Evolutionary conservation across 2,329 filamentous ascomycete genomes (phyloP).

Genomic region (Penicillium sp.): DNA sequence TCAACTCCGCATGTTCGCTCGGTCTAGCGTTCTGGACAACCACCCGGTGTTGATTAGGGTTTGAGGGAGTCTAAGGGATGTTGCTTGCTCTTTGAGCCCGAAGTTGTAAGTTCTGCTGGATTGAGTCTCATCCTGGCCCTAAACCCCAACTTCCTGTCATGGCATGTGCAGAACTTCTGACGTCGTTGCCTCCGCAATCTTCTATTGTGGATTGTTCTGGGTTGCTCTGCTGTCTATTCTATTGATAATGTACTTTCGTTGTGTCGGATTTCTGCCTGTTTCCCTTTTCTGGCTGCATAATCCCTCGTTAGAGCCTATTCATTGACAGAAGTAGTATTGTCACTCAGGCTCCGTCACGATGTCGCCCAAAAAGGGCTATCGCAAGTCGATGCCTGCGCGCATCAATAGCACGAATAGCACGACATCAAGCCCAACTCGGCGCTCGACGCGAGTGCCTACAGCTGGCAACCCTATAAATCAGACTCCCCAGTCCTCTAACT

Average conservation of each 20-base stretch:
- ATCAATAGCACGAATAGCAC: conserved; percentile 10
- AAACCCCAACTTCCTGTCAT: conserved; percentile 15
- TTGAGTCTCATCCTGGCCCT: conserved; percentile 6
- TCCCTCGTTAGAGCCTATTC: not conserved
- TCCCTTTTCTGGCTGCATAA: not conserved
- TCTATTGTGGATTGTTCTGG: not conserved
- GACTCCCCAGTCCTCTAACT: conserved; percentile 6
- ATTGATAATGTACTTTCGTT: too few relatives aligned
- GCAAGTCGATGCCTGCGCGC: conserved; percentile 17
- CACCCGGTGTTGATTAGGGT: not conserved
- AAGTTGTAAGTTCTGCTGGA: conserved; percentile 9
- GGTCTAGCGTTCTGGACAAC: not conserved
- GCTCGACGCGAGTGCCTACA: conserved; percentile 15
- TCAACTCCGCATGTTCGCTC: conserved; percentile 6
- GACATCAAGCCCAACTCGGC: conserved; percentile 16
- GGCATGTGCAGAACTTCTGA: conserved; percentile 12
- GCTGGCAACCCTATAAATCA: conserved; percentile 5
- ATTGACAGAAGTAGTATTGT: not conserved
- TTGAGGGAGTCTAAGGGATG: not conserved
- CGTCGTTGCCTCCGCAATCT: conserved; percentile 9
- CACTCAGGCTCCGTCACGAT: conserved; percentile 9
- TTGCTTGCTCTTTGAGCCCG: not conserved
- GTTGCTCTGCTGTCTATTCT: conserved; percentile 1
- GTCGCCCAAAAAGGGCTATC: conserved; percentile 17
- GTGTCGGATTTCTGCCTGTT: too few relatives aligned